phyloP scores from a whole-genome alignment of 139 green algal species.

The Trebouxia sp. region DNA sequence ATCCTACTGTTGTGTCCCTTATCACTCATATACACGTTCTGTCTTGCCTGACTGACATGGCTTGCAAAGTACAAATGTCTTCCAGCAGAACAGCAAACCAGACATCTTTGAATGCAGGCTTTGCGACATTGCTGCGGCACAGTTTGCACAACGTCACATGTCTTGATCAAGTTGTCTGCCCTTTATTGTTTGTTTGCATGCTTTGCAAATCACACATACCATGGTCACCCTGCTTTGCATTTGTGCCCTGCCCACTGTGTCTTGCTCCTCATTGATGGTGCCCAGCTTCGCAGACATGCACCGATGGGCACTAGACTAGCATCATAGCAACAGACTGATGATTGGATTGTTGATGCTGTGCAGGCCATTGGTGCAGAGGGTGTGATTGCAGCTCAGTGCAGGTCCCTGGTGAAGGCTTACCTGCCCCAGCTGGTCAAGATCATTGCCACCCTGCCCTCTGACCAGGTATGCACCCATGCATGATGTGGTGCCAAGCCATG shows the following conservation, averaged over 20 bases:
- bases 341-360: neutral
- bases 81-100: no score
- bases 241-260: no score
- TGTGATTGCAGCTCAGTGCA: slow-evolving; percentile 57
- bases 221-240: no score
- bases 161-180: neutral
- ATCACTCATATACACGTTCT: no score
- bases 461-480: slow-evolving; percentile 32
- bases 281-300: neutral
- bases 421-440: slow-evolving; percentile 45
- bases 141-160: no score
- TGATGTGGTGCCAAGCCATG: no score
- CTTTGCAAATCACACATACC: no score
- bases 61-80: no score
- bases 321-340: neutral
- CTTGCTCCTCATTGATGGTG: neutral
- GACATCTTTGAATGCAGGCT: no score
- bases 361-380: slow-evolving; percentile 67
- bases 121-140: no score
- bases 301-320: neutral
- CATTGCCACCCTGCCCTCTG: slow-evolving; percentile 32
- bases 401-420: slow-evolving; percentile 61
- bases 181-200: neutral
- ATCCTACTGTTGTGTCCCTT: no score
- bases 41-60: no score